Evolutionary conservation across 768 basidiomycete genomes (phyloP).

Genomic region (Dendrothele bispora): DNA sequence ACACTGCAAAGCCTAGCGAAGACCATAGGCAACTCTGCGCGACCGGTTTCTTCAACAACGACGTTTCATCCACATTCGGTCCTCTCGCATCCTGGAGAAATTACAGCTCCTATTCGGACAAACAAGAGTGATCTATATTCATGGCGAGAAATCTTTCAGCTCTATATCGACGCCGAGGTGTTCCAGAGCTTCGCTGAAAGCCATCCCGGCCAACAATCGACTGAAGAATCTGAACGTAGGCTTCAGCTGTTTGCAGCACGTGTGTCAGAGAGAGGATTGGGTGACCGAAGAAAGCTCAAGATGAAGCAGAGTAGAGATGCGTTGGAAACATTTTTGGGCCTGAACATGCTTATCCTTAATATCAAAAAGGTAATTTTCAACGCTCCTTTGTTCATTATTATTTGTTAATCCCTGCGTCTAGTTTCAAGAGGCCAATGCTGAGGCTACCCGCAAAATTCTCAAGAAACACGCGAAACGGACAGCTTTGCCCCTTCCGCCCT

Average conservation of each 20-base stretch:
- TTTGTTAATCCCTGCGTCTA: constrained; percentile 21
- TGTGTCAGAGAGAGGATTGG: constrained; percentile 56
- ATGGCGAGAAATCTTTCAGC: constrained; percentile 88
- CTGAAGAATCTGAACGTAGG: constrained; percentile 69
- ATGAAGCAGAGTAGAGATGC: constrained; percentile 56
- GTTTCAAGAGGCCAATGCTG: constrained; percentile 84
- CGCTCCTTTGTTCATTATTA: neutral
- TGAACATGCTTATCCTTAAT: constrained; percentile 80
- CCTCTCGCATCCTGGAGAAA: constrained; percentile 37
- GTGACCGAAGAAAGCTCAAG: constrained; percentile 53
- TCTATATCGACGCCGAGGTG: constrained; percentile 84
- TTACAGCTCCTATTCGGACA: constrained; percentile 23
- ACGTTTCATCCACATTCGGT: constrained; percentile 47
- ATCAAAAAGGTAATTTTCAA: constrained; percentile 64
- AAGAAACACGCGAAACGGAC: constrained; percentile 95
- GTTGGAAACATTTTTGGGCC: constrained; percentile 66
- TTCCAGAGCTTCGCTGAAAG: constrained; percentile 75
- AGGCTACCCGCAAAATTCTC: constrained; percentile 89
- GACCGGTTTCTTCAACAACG: constrained; percentile 42
- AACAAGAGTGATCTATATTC: constrained; percentile 68
- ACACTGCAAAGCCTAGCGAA: constrained; percentile 37
- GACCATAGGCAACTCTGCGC: constrained; percentile 39
- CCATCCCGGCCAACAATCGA: constrained; percentile 62
- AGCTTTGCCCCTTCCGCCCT: constrained; percentile 61
- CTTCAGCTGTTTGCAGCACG: constrained; percentile 63